A percentile compares a stretch with the other conserved stretches of the same genome.
These are phyloP conservation scores for Crithidia acanthocephali DNA, from an alignment of 208 protist species.

Conservation along the genomic window DNA sequence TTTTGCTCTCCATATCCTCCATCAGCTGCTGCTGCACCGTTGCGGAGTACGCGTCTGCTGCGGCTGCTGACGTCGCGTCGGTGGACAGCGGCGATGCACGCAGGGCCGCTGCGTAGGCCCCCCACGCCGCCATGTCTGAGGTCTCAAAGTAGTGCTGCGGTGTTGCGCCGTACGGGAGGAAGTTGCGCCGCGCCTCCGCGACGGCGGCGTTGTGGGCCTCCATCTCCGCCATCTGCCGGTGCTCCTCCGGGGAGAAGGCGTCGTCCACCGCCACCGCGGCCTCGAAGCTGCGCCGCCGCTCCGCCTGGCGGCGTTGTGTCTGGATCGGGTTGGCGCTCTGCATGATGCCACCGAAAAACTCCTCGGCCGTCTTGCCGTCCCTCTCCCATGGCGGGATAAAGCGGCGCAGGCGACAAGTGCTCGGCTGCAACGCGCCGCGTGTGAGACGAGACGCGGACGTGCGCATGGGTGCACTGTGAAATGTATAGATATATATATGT, in stretches of 20 bases:
- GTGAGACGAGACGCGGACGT: background rate
- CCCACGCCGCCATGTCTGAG: slow-evolving; percentile 79
- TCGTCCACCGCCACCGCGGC: slow-evolving; percentile 36
- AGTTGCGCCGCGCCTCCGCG: slow-evolving; percentile 51
- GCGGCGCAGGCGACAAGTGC: slow-evolving; percentile 31
- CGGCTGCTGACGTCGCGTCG: background rate
- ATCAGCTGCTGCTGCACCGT: slow-evolving; percentile 46
- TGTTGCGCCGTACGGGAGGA: slow-evolving; percentile 79
- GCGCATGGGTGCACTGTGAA: slow-evolving; percentile 17
- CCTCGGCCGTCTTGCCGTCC: slow-evolving; percentile 80
- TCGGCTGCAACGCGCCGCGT: background rate
- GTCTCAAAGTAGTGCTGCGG: slow-evolving; percentile 65
- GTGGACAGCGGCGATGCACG: background rate
- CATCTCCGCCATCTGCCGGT: slow-evolving; percentile 50
- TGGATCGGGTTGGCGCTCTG: slow-evolving; percentile 74
- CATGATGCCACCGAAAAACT: slow-evolving; percentile 79
- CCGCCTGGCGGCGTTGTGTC: slow-evolving; percentile 32
- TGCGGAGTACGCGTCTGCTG: slow-evolving; percentile 42
- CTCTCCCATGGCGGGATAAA: slow-evolving; percentile 90
- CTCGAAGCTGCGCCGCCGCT: slow-evolving; percentile 37
- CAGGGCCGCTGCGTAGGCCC: slow-evolving; percentile 62
- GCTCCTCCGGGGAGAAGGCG: slow-evolving; percentile 45
- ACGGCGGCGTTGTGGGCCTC: slow-evolving; percentile 52
- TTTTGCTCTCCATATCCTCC: slow-evolving; percentile 66
- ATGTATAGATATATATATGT: slow-evolving; percentile 3